Evolutionary conservation across 176 grass and related monocot genomes (phyloP).

Genomic region (Oryza nivara): DNA sequence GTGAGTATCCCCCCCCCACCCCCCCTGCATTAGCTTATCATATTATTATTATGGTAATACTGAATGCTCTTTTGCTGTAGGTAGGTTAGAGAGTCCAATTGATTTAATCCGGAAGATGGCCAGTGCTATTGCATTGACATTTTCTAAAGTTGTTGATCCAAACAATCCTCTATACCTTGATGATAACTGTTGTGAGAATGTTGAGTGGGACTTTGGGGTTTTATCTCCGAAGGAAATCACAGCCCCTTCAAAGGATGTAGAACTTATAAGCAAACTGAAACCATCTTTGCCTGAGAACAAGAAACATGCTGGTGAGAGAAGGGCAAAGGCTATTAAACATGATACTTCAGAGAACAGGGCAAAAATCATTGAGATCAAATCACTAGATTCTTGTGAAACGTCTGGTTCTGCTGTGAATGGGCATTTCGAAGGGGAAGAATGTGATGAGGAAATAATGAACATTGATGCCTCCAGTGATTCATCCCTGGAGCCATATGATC

Average conservation of each 20-base stretch:
- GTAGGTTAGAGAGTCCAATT: conserved; percentile 92
- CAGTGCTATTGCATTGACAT: conserved; percentile 79
- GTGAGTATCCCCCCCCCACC: conserved; percentile 47
- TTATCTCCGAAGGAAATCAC: conserved; percentile 53
- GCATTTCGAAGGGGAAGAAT: conserved; percentile 46
- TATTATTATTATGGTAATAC: conserved; percentile 22
- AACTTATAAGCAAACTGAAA: conserved; percentile 50
- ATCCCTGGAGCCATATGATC: conserved; percentile 92
- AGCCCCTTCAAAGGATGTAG: conserved; percentile 46
- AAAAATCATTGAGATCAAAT: conserved; percentile 53
- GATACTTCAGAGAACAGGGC: conserved; percentile 36
- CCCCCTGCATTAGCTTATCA: conserved; percentile 31
- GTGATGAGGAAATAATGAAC: conserved; percentile 48
- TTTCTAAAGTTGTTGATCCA: conserved; percentile 93
- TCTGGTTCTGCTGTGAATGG: conserved; percentile 38
- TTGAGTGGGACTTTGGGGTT: conserved; percentile 91
- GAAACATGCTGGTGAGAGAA: conserved; percentile 58
- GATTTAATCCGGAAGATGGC: conserved; percentile 94
- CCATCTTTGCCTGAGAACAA: conserved; percentile 44
- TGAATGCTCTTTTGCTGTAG: conserved; percentile 51
- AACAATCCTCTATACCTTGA: conserved; percentile 92
- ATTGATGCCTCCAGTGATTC: conserved; percentile 74
- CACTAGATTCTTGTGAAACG: conserved; percentile 59
- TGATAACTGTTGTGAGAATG: conserved; percentile 76
- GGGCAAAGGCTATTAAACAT: conserved; percentile 46